Base-by-base conservation (phyloP, 495 filamentous ascomycete species). In the Neurospora sp. region DNA sequence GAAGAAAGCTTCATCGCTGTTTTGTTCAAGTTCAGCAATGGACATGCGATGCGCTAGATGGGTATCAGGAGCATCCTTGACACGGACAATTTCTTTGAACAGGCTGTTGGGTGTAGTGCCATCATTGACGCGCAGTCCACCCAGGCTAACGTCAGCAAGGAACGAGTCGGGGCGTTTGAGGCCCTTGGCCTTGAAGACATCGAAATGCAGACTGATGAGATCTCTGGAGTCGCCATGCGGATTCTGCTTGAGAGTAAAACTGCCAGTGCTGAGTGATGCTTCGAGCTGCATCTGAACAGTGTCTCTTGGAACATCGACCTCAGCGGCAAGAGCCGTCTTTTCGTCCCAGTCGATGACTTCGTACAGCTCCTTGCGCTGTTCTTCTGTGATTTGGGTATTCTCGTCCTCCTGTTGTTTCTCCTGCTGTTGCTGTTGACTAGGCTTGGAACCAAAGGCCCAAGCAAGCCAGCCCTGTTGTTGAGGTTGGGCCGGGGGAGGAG, bases 331-430 rank as follows among this genome's bases (percentile, higher is more conserved):
- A 3, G 90, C 90, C 69, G 94, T 92, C 85, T 98, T 98, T 83
- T 99, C 96, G 76, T 99, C 93, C 92, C 94, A 99, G 77, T 98
- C 94, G 75, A 99, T 99, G 41, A 93, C 96, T 75, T 93, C 92
- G 77, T 99, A 99, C 9, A 99, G 87, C 83, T 98, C 96, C 79
- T 98, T 94, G 59, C 94, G 90, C 79, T 99, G 94, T 80, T 97
- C 89, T 71, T 99, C 96, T 1, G 93, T 94, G 87, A 99, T 96
- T 70, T 91, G 86, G 10, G 89, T 89, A 75, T 91, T 89, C 45
- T 93, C 91, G 4, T 88, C 86, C 41, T 88, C 85, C 37, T 85
- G 82, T 16, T 81, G 75, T 40, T 89, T 83, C 70, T 92, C 84
- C 47, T 92, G 73, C 0, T 75, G 85, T 70, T 86, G 81, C 53